phyloP scores from a whole-genome alignment of 441 rosid genomes.

The Manihot esculenta region DNA sequence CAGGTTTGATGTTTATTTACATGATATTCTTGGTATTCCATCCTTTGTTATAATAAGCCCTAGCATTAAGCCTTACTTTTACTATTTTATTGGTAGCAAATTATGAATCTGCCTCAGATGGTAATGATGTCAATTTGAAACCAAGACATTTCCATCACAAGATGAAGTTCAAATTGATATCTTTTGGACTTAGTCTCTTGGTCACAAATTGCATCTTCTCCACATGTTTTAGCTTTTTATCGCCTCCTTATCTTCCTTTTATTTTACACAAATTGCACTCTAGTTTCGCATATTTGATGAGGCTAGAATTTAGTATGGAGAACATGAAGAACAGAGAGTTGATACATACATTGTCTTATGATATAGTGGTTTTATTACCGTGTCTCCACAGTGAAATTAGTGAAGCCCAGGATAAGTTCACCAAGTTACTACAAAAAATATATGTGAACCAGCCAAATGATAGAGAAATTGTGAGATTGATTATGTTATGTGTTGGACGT shows the following conservation, averaged over 20 bases:
- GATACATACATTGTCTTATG: not conserved
- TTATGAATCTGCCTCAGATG: not conserved
- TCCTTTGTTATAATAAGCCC: not conserved
- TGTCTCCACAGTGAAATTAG: constrained; percentile 57
- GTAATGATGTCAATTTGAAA: not conserved
- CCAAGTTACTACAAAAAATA: constrained; percentile 51
- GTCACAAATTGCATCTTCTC: not conserved
- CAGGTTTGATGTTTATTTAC: not conserved
- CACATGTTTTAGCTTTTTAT: not conserved
- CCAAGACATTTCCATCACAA: not conserved
- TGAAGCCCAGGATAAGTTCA: constrained; percentile 66
- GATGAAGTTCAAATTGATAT: not conserved
- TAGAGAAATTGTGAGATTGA: constrained; percentile 57
- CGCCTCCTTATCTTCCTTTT: not conserved
- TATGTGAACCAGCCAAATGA: constrained; percentile 48
- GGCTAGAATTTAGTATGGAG: not conserved
- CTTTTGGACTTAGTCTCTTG: not conserved
- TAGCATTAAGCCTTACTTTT: not conserved
- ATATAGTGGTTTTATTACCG: not conserved
- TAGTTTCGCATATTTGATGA: not conserved
- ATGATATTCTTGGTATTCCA: not conserved
- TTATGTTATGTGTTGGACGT: constrained; percentile 61
- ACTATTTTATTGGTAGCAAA: not conserved
- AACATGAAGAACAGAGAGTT: not conserved
- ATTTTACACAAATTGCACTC: not conserved